Base-by-base conservation (phyloP, 2,329 filamentous ascomycete genomes). In the Dactylellina drechsleri region DNA sequence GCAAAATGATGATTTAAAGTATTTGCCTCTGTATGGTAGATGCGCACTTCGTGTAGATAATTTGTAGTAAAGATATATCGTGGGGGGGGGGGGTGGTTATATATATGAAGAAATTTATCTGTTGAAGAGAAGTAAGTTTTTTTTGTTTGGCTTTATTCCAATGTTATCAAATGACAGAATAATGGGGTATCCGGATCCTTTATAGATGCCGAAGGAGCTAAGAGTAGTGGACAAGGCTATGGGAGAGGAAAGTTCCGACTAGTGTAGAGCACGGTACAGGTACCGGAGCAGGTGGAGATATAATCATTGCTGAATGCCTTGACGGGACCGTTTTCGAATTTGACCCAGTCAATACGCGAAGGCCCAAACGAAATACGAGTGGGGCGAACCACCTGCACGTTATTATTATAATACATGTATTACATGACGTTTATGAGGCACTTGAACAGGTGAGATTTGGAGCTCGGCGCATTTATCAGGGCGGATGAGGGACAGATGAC, bases 391-490 rank as follows among this genome's bases (percentile, higher is more conserved):
- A 74, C 64, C 70, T 74, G 70, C 70, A 74, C 70, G 70, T 74
- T 67, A 66, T 66, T 74, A 67, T 74, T 49, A 67, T 74, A 67
- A 74, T 74, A 58, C 67, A 74, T 74, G 70, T 74, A 74, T 74
- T 74, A 74, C 70, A 74, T 74, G 70, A 74, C 70, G 70, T 74
- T 74, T 67, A 74, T 74, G 70, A 74, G 70, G 70, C 70, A 73
- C 70, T 74, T 74, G 70, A 59, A 67, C 70, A 74, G 70, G 70
- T 74, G 62, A 74, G 70, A 74, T 74, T 67, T 67, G n/a, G 28
- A 67, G 52, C 70, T 74, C 67, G 70, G 62, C 57, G 70, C 70
- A 74, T 74, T 74, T 74, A 62, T 67, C 70, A 66, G 66, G 70
- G 61, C 70, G 18, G 56, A 74, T 74, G 66, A 67, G 70, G 64